Evolutionary conservation across 1,284 basidiomycete genomes (phyloP), one percentile per base, ranked within the genome.

Genomic region (Tilletia indica): DNA sequence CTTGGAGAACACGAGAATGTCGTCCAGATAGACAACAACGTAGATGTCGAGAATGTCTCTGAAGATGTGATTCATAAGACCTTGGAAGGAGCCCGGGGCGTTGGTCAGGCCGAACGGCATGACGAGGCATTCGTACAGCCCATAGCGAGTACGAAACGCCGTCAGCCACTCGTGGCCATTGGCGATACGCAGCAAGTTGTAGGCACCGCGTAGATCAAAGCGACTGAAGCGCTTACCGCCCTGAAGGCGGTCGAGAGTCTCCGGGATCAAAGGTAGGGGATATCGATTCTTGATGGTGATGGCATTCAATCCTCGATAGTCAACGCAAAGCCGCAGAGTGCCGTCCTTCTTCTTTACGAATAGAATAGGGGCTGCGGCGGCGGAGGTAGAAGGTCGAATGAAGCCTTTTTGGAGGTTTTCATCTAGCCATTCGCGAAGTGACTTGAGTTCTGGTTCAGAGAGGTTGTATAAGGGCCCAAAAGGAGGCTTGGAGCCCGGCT

Each of bases 341-440:
- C 86, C 85, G 72, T 86, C 85, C 76, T 88, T 88, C 77, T 88
- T 88, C 67, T 84, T 83, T 47, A 87, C 83, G 72, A 88, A 89
- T 0, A 89, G 82, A 54, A 88, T 77, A 0, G 86, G 86, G 0
- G 87, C 76, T 0, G 78, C 85, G 21, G 80, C 80, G 3, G 85
- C 78, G 9, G 83, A 85, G 49, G 80, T 71, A 0, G 82, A 85
- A 2, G 70, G 73, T 4, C 71, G 56, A 36, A 86, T 84, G 67
- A 82, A 80, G 0, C 83, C 85, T 34, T 78, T 82, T 0, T 36
- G 82, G 0, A 87, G 82, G 66, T 86, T 85, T 49, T 85, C 82
- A 16, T 86, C 77, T 63, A 87, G 68, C 71, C 85, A 87, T n/a
- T 84, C 82, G 12, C 70, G 70, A 1, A 87, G 76, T 0, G 82